Evolutionary conservation across 2,329 filamentous ascomycete species (phyloP), one percentile per base, ranked within the genome.

Genomic region (Pseudocercospora fuligena): DNA sequence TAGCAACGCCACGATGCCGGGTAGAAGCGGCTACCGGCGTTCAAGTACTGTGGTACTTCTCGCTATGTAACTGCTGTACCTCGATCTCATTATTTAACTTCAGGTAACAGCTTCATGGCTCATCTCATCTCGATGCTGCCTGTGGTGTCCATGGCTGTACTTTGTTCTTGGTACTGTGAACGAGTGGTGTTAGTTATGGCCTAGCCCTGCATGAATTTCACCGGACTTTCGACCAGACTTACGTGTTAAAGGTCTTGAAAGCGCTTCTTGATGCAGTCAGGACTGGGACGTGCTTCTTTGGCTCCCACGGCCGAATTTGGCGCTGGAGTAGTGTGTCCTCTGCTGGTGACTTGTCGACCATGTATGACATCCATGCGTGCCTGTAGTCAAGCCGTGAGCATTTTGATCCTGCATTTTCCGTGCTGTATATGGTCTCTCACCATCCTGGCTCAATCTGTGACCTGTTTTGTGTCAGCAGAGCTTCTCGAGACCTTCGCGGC

Each of bases 351-450:
- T 92, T 91, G 81, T 98, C 93, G 75, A 97, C 90, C 82, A 89
- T 84, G 83, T 99, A 98, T 72, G 93, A 93, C 74, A 99, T 93
- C 95, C 95, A 99, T 31, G 92, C 93, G 83, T 98, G 95, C 95
- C 87, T 88, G 67, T 75, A 31, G 29, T 69, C 27, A 70, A 61
- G 47, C 29, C 21, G 11, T 54, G 40, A 43, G 40, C 40, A 43
- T 43, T 43, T n/a, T 5, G 16, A 43, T 7, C 14, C 7, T 43
- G 16, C n/a, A 1, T 16, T 16, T n/a, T n/a, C n/a, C 33, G 11
- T 16, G 19, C 49, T 31, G 2, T 12, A 19, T 36, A 33, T 25
- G 16, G 54, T 9, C 23, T 53, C 31, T 56, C 21, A 88, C 86
- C 95, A 99, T 81, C 94, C 92, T 60, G 94, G 94, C 82, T 98